Percentiles rank a stretch among this genome's conserved stretches.
Conservation (phyloP, 176 grass and related monocot species). For the Melocanna baccifera region DNA sequence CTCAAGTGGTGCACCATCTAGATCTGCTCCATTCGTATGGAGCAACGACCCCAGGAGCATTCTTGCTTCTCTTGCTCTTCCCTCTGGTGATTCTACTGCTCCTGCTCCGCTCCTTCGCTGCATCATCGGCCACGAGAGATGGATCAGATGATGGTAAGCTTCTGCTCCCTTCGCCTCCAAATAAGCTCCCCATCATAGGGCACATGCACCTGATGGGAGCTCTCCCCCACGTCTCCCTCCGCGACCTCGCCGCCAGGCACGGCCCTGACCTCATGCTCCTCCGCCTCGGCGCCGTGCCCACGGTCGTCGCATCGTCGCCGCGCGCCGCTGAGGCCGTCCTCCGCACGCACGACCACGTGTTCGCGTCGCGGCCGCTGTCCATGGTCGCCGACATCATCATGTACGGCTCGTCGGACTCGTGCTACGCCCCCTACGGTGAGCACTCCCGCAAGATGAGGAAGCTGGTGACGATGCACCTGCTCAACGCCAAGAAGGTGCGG, state of each 20-base stretch:
- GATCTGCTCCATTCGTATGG: too few relatives aligned
- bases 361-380: constrained; percentile 41
- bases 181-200: constrained; percentile 33
- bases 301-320: constrained; percentile 39
- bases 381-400: background rate
- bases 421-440: constrained; percentile 37
- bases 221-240: constrained; percentile 36
- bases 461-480: constrained; percentile 36
- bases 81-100: background rate
- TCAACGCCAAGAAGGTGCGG: constrained; percentile 23
- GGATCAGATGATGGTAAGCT: background rate
- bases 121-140: background rate
- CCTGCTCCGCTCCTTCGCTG: background rate
- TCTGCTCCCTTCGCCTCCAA: constrained; percentile 32
- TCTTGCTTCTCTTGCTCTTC: background rate
- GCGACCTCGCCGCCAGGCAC: constrained; percentile 16
- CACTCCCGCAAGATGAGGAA: constrained; percentile 38
- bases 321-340: constrained; percentile 31
- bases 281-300: constrained; percentile 41
- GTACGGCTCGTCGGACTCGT: constrained; percentile 30
- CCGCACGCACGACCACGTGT: constrained; percentile 43
- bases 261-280: too few relatives aligned
- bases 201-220: constrained; percentile 49
- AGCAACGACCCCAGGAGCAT: too few relatives aligned
- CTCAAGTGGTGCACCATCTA: too few relatives aligned